Evolutionary conservation across 73 alveolate species (phyloP).

Genomic region (Stentor roeselii): DNA sequence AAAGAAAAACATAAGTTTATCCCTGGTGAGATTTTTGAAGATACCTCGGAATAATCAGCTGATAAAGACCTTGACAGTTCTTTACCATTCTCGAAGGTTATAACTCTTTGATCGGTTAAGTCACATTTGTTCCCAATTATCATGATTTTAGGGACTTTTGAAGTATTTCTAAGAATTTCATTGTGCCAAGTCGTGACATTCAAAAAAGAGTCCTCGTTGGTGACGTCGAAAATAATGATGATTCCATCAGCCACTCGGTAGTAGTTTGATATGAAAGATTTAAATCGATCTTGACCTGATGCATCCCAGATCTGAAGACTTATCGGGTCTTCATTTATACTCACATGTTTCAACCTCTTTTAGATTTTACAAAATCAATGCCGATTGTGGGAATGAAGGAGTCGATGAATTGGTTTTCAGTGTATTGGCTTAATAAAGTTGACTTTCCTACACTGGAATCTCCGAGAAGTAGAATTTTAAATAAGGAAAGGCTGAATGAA

Average conservation of each 20-base stretch:
- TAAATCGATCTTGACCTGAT: slow-evolving; percentile 23
- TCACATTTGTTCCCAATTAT: slow-evolving; percentile 85
- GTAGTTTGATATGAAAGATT: neutral
- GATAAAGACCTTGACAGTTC: slow-evolving; percentile 41
- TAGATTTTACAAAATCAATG: neutral
- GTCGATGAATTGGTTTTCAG: neutral
- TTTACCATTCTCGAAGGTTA: slow-evolving; percentile 45
- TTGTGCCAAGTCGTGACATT: slow-evolving; percentile 35
- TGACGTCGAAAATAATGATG: slow-evolving; percentile 46
- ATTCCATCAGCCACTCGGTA: slow-evolving; percentile 67
- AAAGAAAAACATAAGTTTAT: too few relatives aligned
- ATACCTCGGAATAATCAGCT: too few relatives aligned
- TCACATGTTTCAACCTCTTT: slow-evolving; percentile 10
- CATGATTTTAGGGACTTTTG: slow-evolving; percentile 48
- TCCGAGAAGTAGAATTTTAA: neutral
- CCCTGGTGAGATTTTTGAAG: too few relatives aligned
- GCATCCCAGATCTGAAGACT: slow-evolving; percentile 20
- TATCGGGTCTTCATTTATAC: neutral
- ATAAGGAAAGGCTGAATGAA: too few relatives aligned
- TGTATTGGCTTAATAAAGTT: neutral
- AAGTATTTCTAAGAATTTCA: slow-evolving; percentile 27
- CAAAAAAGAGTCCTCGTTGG: slow-evolving; percentile 42
- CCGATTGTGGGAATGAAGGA: neutral
- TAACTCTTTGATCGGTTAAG: slow-evolving; percentile 57
- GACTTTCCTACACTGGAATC: neutral